Percentiles rank a stretch among this genome's conserved stretches.
phyloP scores from a whole-genome alignment of 331 rosid species.

The Quercus lobata region DNA sequence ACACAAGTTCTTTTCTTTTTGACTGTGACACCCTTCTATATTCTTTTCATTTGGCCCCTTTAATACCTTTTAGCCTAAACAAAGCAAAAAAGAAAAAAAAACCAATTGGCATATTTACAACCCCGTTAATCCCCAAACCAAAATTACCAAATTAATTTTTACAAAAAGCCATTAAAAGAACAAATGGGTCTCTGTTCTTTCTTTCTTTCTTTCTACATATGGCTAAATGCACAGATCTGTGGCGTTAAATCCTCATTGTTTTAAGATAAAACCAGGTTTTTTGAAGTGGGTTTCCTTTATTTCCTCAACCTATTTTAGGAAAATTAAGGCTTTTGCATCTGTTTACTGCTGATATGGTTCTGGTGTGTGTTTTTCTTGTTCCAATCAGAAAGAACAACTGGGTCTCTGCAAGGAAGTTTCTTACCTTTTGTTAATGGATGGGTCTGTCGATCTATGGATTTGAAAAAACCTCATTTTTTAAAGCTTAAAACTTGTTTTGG shows the following conservation, averaged over 20 bases:
- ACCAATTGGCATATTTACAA: slow-evolving; percentile 6
- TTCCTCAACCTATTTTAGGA: slow-evolving; percentile 10
- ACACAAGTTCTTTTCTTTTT: background rate
- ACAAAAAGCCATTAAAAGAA: background rate
- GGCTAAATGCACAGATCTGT: slow-evolving; percentile 15
- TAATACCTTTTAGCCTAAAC: background rate
- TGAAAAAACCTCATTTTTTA: slow-evolving; percentile 2
- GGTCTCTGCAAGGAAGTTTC: slow-evolving; percentile 18
- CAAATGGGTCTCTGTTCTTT: background rate
- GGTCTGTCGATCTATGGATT: background rate
- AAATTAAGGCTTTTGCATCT: slow-evolving; percentile 14
- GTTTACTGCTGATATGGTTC: slow-evolving; percentile 17
- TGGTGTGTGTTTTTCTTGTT: background rate
- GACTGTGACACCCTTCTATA: background rate
- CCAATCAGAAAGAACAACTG: slow-evolving; percentile 3
- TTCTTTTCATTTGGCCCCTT: slow-evolving; percentile 1
- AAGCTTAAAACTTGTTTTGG: slow-evolving; percentile 1
- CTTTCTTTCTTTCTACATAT: slow-evolving; percentile 5
- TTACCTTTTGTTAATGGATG: background rate
- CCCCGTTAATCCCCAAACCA: slow-evolving; percentile 13
- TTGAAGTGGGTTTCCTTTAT: background rate
- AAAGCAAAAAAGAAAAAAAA: slow-evolving; percentile 18
- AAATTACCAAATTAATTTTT: slow-evolving; percentile 2
- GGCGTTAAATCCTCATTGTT: slow-evolving; percentile 9
- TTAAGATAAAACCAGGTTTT: slow-evolving; percentile 7